Conservation (phyloP, 129 eudicot species). For the Tagetes patula region DNA sequence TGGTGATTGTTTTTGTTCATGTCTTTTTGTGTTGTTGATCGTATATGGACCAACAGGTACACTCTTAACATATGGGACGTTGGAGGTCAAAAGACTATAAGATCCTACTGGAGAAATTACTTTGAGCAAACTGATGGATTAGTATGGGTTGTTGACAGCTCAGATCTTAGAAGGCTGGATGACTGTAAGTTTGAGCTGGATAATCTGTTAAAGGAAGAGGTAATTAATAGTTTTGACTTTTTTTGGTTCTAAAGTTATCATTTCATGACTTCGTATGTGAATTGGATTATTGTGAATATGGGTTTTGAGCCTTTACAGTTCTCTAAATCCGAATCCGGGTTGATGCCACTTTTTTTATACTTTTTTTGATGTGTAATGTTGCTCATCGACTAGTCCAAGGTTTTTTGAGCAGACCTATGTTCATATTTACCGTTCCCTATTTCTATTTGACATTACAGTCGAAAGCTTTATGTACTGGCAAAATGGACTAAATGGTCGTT, state of each 20-base stretch:
- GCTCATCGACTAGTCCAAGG: neutral
- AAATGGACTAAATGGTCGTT: neutral
- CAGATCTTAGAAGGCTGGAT: constrained; percentile 85
- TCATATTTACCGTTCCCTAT: neutral
- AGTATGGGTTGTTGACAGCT: constrained; percentile 98
- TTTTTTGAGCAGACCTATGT: neutral
- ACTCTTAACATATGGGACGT: constrained; percentile 97
- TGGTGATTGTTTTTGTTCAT: no score
- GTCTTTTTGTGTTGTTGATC: no score
- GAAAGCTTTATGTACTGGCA: neutral
- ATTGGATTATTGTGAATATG: constrained; percentile 5
- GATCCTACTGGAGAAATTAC: constrained; percentile 98
- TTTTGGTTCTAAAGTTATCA: constrained; percentile 9
- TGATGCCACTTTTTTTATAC: neutral
- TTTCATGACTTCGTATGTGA: constrained; percentile 4
- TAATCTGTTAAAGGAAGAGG: constrained; percentile 96
- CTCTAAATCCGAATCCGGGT: neutral
- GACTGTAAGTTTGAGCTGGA: constrained; percentile 86
- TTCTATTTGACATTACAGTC: neutral
- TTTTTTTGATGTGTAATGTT: neutral
- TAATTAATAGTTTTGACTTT: constrained; percentile 21
- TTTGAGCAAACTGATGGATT: constrained; percentile 98
- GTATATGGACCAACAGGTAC: constrained; percentile 36
- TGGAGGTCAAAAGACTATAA: constrained; percentile 90
- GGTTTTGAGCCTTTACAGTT: neutral